phyloP scores from a whole-genome alignment of 2,329 filamentous ascomycete genomes.

The Colletotrichum cuscutae region DNA sequence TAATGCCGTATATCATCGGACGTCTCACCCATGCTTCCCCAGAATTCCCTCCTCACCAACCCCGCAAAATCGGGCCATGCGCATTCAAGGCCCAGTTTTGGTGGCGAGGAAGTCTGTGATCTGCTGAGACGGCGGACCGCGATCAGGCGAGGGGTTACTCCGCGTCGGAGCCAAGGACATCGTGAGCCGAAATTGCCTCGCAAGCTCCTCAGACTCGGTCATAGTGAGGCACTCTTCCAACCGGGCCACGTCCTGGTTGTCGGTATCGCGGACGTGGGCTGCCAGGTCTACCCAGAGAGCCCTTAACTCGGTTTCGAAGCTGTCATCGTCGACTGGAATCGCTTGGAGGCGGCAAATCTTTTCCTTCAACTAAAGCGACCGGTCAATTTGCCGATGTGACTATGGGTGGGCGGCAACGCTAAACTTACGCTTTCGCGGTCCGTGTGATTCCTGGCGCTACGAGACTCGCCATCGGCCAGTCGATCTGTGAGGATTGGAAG shows the following conservation, averaged over 20 bases:
- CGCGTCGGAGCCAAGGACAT: constrained; percentile 23
- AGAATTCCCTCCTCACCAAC: background rate
- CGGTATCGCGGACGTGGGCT: constrained; percentile 25
- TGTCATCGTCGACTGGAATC: constrained; percentile 7
- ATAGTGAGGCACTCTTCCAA: constrained; percentile 29
- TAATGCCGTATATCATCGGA: background rate
- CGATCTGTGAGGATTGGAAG: constrained; percentile 12
- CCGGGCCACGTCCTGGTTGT: constrained; percentile 17
- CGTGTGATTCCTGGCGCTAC: constrained; percentile 12
- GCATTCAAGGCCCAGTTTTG: background rate
- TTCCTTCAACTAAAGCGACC: constrained; percentile 14
- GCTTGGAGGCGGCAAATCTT: constrained; percentile 19
- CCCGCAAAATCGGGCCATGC: background rate
- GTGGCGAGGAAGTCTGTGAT: constrained; percentile 29
- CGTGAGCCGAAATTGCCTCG: constrained; percentile 12
- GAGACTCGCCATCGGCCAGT: constrained; percentile 14
- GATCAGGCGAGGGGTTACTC: constrained; percentile 13
- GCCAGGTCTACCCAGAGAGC: constrained; percentile 19
- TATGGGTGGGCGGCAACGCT: accelerated
- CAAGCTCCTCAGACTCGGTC: constrained; percentile 19
- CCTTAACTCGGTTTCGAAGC: constrained; percentile 21
- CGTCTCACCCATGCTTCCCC: background rate
- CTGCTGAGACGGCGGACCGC: constrained; percentile 16
- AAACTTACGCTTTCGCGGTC: constrained; percentile 16
- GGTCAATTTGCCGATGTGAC: background rate